Base-by-base conservation (phyloP, 257 asterid species). In the Ballota nigra region DNA sequence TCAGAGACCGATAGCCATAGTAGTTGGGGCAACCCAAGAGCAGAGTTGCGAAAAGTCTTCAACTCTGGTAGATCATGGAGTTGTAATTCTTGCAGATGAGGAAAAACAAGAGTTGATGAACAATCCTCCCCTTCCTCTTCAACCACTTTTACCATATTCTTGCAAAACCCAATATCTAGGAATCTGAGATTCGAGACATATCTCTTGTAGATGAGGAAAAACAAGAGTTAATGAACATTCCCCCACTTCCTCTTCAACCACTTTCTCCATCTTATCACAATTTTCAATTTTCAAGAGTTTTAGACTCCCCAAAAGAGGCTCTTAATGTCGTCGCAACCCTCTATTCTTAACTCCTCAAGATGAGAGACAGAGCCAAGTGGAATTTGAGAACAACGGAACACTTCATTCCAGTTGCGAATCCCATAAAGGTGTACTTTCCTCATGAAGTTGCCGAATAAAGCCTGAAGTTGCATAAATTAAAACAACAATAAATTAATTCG, bases 171-270 rank as follows among this genome's bases (percentile, higher is more conserved):
- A n/a, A n/a, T n/a, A n/a, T n/a, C n/a, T n/a, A n/a, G n/a, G n/a
- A n/a, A n/a, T n/a, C n/a, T n/a, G n/a, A n/a, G n/a, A n/a, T n/a
- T n/a, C n/a, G n/a, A n/a, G n/a, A n/a, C n/a, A n/a, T n/a, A n/a
- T n/a, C n/a, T 4, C 2, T 76, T 63, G 28, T 40, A 76, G 26
- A 3, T 40, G 18, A 7, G 80, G 76, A 22, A 69, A 69, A 3
- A 22, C 16, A n/a, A 20, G 4, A 38, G 34, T 26, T 1, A 10
- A 0, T 34, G 41, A 22, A 8, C 49, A 8, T 5, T 43, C 3
- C 51, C 12, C 5, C 4, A 3, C 51, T 11, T 15, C 51, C 4
- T 26, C 29, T 26, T 26, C 29, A 26, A 43, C 10, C 6, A 43
- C 51, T 43, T 43, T 12, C 10, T 1, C 16, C 51, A 43, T 43